phyloP scores from a whole-genome alignment of 1,284 basidiomycete species.

The Irpex lacteus region DNA sequence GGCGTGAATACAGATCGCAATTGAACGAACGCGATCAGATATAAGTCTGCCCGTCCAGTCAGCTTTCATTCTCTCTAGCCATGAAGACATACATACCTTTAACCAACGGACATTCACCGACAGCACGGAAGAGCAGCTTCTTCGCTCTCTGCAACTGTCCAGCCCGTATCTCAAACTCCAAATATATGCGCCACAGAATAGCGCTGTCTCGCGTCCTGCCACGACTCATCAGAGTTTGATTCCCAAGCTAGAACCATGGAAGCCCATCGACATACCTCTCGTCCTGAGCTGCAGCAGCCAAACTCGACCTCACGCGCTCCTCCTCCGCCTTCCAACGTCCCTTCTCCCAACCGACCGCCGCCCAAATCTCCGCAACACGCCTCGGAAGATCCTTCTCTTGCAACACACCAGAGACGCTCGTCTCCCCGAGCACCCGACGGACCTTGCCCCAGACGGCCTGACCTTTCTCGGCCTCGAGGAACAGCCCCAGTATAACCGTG shows the following conservation, averaged over 20 bases:
- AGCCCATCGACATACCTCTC: conserved; percentile 49
- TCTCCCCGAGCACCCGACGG: conserved; percentile 47
- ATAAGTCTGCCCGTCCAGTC: conserved; percentile 58
- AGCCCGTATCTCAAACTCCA: conserved; percentile 80
- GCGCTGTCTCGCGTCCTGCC: conserved; percentile 65
- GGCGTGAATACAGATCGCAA: conserved; percentile 66
- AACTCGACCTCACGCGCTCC: conserved; percentile 65
- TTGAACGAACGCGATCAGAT: conserved; percentile 81
- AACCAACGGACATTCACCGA: conserved; percentile 76
- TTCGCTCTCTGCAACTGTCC: conserved; percentile 68
- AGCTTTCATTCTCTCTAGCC: background rate
- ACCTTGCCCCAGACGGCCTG: conserved; percentile 73
- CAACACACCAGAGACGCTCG: conserved; percentile 22
- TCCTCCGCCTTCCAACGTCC: conserved; percentile 65
- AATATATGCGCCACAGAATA: conserved; percentile 75
- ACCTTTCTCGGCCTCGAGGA: conserved; percentile 76
- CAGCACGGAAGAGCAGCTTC: conserved; percentile 74
- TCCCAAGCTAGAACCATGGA: background rate
- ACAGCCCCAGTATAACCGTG: conserved; percentile 71
- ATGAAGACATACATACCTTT: conserved; percentile 55
- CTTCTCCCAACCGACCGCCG: conserved; percentile 67
- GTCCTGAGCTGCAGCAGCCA: conserved; percentile 58
- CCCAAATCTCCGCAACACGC: conserved; percentile 69
- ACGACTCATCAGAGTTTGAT: background rate
- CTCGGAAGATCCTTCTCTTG: conserved; percentile 55